Conservation (phyloP, 495 filamentous ascomycete species). For the Podospora conica region DNA sequence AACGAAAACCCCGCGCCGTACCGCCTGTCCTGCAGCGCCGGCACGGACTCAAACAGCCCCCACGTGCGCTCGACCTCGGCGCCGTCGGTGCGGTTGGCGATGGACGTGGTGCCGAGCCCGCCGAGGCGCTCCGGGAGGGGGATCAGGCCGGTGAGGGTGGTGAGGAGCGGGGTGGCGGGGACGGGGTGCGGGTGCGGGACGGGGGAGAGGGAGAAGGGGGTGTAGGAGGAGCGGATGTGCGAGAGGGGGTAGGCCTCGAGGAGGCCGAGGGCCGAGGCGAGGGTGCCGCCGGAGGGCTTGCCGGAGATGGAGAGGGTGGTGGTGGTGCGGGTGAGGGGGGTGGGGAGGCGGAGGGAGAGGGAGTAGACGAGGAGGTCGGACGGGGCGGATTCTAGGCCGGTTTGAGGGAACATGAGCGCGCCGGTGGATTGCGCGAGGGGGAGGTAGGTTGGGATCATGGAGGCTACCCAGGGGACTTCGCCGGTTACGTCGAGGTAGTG, state of each 20-base stretch:
- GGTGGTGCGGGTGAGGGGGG: conserved; percentile 47
- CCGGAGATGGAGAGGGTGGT: conserved; percentile 56
- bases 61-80: conserved; percentile 70
- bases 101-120: conserved; percentile 58
- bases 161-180: conserved; percentile 30
- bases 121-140: conserved; percentile 49
- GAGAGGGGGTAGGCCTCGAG: conserved; percentile 55
- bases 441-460: conserved; percentile 78
- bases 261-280: conserved; percentile 56
- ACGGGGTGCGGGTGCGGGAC: conserved; percentile 46
- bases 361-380: conserved; percentile 73
- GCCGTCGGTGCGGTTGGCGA: conserved; percentile 53
- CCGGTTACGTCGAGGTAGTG: conserved; percentile 91
- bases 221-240: conserved; percentile 49
- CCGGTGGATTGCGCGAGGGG: conserved; percentile 64
- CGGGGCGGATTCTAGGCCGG: conserved; percentile 79
- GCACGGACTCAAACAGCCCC: conserved; percentile 58
- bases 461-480: conserved; percentile 72
- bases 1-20: conserved; percentile 74
- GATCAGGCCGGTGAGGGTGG: conserved; percentile 55
- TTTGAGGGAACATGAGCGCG: conserved; percentile 80
- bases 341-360: conserved; percentile 45
- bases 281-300: conserved; percentile 68
- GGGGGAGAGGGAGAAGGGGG: conserved; percentile 64
- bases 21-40: conserved; percentile 28